Conservation (phyloP, 495 filamentous ascomycete species). For the Sphaerosporella brunnea region DNA sequence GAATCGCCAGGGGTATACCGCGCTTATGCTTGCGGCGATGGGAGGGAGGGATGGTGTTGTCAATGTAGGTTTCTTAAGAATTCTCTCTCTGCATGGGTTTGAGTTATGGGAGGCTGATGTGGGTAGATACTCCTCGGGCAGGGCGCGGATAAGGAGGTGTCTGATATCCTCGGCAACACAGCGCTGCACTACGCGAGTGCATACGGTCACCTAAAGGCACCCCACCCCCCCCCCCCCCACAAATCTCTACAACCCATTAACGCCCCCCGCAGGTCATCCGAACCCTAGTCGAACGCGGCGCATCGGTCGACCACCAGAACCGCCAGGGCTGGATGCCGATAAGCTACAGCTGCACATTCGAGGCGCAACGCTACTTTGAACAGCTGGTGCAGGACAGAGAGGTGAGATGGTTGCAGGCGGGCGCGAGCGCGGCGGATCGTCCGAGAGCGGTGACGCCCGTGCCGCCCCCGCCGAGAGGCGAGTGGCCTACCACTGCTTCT, state of each 20-base stretch:
- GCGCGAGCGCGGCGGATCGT: not conserved
- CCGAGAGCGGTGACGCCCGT: not conserved
- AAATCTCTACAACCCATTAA: too few relatives aligned
- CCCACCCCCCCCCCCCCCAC: too few relatives aligned
- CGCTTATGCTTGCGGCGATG: slow-evolving; percentile 25
- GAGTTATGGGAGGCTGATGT: not conserved
- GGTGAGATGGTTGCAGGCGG: slow-evolving; percentile 7
- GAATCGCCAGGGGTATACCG: slow-evolving; percentile 36
- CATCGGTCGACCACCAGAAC: slow-evolving; percentile 46
- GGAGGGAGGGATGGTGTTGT: slow-evolving; percentile 5
- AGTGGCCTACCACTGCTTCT: not conserved
- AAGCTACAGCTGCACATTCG: slow-evolving; percentile 51
- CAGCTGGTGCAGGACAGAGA: slow-evolving; percentile 37
- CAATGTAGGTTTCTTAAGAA: not conserved
- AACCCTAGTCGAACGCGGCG: slow-evolving; percentile 49
- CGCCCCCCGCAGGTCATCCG: too few relatives aligned
- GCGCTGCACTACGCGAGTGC: slow-evolving; percentile 51
- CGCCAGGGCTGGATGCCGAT: slow-evolving; percentile 54
- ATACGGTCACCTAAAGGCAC: slow-evolving; percentile 55
- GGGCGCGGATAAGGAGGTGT: slow-evolving; percentile 21
- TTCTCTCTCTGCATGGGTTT: not conserved
- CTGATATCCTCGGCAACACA: slow-evolving; percentile 54
- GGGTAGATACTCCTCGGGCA: slow-evolving; percentile 10
- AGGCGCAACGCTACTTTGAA: slow-evolving; percentile 59
- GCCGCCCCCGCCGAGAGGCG: not conserved